Evolutionary conservation across 257 asterid genomes (phyloP), one percentile per base, ranked within the genome.

Genomic region (Solanum microdontum): DNA sequence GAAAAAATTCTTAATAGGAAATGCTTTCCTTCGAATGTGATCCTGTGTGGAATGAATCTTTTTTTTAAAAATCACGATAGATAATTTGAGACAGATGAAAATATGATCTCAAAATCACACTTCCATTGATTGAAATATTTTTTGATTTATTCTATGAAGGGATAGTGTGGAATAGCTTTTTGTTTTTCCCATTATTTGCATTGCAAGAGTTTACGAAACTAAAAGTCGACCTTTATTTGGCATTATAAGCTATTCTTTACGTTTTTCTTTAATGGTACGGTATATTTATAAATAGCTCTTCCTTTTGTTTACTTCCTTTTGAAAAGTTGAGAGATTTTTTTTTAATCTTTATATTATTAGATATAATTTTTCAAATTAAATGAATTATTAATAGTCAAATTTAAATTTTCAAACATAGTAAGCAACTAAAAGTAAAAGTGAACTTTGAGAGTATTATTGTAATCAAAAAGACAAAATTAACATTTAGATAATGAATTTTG

Each of bases 21-120:
- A 19, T 0, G 0, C 2, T 58, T 58, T 3, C 4, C 5, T 17
- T 21, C 1, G 0, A 1, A 58, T 7, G 5, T 58, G 24, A 7
- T 7, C 1, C 5, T 19, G 3, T 55, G 4, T 19, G 24, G 1
- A 58, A 0, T 0, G 11, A 7, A 19, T 58, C 0, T 17, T 1
- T 7, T 8, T 58, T 58, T 0, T 7, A 7, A 66, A 24, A 64
- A 10, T 66, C 7, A 66, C 0, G 0, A 66, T 1, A 66, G 2
- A 66, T 24, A 66, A 62, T 62, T 23, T 62, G 3, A 62, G 0
- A 23, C 0, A 1, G 0, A 64, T n/a, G 0, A 5, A 19, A 24
- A 2, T n/a, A 64, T 24, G 6, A 64, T 64, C 1, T 0, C 8
- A 66, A 2, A 24, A 37, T 0, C 0, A 75, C 7, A 23, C 23